These are phyloP conservation scores for Auriscalpium orientale DNA, from an alignment of 768 basidiomycete species.

Conservation along the genomic window DNA sequence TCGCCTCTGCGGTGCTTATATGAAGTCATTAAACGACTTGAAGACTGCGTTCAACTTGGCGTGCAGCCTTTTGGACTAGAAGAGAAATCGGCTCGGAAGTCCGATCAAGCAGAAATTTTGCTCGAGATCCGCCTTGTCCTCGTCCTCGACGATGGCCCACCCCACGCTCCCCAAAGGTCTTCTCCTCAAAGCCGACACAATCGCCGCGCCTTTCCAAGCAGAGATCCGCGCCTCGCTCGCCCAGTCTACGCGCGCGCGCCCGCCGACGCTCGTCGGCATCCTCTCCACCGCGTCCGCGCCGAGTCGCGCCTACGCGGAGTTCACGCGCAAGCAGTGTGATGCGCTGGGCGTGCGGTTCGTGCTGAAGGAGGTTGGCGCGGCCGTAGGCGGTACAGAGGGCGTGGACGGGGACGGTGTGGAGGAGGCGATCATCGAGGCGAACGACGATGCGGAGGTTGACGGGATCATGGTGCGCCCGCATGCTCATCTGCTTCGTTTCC, in stretches of 20 bases:
- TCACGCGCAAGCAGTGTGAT: constrained; percentile 87
- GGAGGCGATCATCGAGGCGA: constrained; percentile 37
- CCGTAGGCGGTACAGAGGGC: constrained; percentile 38
- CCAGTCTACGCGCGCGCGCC: constrained; percentile 21
- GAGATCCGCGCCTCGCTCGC: constrained; percentile 51
- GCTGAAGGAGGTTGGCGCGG: constrained; percentile 63
- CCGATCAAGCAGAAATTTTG: too few relatives aligned
- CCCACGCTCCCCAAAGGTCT: constrained; percentile 52
- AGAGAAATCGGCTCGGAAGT: too few relatives aligned
- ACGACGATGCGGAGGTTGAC: constrained; percentile 76
- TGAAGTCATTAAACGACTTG: too few relatives aligned
- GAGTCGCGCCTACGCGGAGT: constrained; percentile 79
- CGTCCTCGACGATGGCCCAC: too few relatives aligned
- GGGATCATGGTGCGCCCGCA: constrained; percentile 81
- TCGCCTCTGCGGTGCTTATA: too few relatives aligned
- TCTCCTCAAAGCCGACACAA: constrained; percentile 70
- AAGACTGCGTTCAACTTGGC: too few relatives aligned
- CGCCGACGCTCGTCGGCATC: constrained; percentile 84
- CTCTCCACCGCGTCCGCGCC: constrained; percentile 78
- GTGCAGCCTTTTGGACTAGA: too few relatives aligned
- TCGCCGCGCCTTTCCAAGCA: constrained; percentile 62
- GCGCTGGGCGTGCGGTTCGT: constrained; percentile 84
- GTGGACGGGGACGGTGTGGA: constrained; percentile 87
- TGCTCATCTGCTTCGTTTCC: neutral
- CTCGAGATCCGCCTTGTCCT: too few relatives aligned